These are phyloP conservation scores for Coemansia sp. DNA, from an alignment of 192 early-diverging fungal genomes.

Conservation along the genomic window DNA sequence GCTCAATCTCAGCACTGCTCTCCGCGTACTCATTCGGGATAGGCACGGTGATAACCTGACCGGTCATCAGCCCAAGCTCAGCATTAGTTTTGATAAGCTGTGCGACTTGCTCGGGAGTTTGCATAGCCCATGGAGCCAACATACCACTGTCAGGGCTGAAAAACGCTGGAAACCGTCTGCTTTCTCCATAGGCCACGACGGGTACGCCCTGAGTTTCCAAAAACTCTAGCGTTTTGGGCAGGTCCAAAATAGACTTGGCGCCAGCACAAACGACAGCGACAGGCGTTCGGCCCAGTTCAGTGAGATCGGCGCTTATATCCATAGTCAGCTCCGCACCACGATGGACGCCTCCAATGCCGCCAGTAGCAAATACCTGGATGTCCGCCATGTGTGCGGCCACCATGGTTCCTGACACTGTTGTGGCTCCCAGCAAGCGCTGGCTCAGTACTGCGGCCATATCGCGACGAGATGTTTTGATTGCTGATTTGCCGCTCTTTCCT, in stretches of 20 bases:
- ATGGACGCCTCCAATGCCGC: conserved; percentile 97
- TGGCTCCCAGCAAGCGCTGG: conserved; percentile 76
- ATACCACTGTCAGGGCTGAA: conserved; percentile 77
- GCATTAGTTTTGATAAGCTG: conserved; percentile 60
- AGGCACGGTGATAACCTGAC: conserved; percentile 88
- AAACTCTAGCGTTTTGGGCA: conserved; percentile 88
- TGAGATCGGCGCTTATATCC: conserved; percentile 93
- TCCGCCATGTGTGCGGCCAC: conserved; percentile 83
- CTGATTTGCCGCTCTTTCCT: conserved; percentile 63
- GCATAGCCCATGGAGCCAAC: conserved; percentile 50
- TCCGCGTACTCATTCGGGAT: conserved; percentile 75
- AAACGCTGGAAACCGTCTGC: conserved; percentile 85
- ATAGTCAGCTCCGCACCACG: conserved; percentile 77
- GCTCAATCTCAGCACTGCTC: conserved; percentile 65
- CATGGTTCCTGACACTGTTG: conserved; percentile 94
- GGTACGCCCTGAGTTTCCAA: conserved; percentile 95
- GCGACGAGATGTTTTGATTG: conserved; percentile 81
- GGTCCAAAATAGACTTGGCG: conserved; percentile 95
- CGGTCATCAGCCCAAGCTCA: conserved; percentile 70
- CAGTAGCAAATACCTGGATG: conserved; percentile 93
- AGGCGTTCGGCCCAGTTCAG: conserved; percentile 88
- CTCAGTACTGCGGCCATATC: conserved; percentile 81
- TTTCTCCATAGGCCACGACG: conserved; percentile 76
- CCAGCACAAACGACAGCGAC: conserved; percentile 97
- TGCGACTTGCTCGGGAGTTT: conserved; percentile 52